Conservation (phyloP, 441 rosid species). For the Euphorbia schlechtendalii region DNA sequence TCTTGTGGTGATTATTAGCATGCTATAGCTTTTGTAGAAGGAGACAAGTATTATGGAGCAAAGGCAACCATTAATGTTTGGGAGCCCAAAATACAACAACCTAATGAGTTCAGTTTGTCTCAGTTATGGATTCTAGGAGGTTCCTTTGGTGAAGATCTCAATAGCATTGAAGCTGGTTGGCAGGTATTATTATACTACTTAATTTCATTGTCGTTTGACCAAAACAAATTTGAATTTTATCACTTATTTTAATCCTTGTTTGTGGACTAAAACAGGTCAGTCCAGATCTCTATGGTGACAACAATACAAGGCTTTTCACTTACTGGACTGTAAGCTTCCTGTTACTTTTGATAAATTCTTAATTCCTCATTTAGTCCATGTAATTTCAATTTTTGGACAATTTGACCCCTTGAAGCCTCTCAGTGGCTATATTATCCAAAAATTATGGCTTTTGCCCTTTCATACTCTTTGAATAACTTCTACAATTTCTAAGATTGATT, state of each 20-base stretch:
- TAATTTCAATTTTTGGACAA: too few relatives aligned
- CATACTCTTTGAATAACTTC: not conserved
- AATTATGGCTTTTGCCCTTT: too few relatives aligned
- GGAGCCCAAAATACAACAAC: constrained; percentile 93
- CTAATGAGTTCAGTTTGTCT: constrained; percentile 94
- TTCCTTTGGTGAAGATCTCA: constrained; percentile 98
- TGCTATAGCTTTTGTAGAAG: constrained; percentile 93
- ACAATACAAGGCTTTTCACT: constrained; percentile 97
- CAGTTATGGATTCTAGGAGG: constrained; percentile 98
- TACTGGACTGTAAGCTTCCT: constrained; percentile 89
- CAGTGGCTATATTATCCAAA: too few relatives aligned
- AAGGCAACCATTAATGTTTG: constrained; percentile 94
- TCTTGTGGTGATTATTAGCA: constrained; percentile 47
- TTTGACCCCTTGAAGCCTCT: too few relatives aligned
- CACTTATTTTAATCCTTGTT: constrained; percentile 10
- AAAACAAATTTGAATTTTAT: not conserved
- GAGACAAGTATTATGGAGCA: constrained; percentile 87
- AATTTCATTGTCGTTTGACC: not conserved
- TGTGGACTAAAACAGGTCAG: constrained; percentile 59
- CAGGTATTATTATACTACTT: constrained; percentile 45
- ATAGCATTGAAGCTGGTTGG: constrained; percentile 99
- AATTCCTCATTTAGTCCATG: too few relatives aligned
- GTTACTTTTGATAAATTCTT: not conserved
- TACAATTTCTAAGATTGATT: not conserved
- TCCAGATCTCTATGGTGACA: constrained; percentile 97